Evolutionary conservation across 2,329 filamentous ascomycete species (phyloP).

Genomic region (Sclerotinia minor): DNA sequence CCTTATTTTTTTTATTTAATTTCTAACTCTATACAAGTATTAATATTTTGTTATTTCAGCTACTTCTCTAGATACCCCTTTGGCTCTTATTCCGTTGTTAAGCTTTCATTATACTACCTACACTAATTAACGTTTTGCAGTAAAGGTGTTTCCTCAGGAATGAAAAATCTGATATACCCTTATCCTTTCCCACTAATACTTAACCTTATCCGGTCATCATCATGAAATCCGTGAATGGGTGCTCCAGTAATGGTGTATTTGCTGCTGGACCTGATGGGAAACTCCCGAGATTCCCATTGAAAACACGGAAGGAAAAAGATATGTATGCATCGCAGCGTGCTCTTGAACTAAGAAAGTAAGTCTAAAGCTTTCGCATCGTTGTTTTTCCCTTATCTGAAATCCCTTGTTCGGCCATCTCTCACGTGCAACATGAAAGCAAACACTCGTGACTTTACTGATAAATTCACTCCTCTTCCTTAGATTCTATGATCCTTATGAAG

Average conservation of each 20-base stretch:
- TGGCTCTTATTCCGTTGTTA: neutral
- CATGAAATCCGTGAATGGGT: conserved; percentile 12
- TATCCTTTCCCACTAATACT: neutral
- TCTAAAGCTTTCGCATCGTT: neutral
- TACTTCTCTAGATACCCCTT: neutral
- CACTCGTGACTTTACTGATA: neutral
- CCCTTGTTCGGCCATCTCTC: neutral
- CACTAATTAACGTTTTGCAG: neutral
- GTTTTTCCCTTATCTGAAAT: neutral
- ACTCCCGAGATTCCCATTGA: conserved; percentile 1
- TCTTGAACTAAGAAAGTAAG: conserved; percentile 40
- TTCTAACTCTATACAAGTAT: too few relatives aligned
- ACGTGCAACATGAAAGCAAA: neutral
- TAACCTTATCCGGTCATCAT: conserved; percentile 4
- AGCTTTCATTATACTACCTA: neutral
- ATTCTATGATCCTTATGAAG: conserved; percentile 36
- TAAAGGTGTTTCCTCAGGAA: conserved; percentile 4
- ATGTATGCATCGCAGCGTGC: conserved; percentile 27
- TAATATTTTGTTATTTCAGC: neutral
- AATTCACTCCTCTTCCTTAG: conserved; percentile 22
- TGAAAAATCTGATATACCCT: neutral
- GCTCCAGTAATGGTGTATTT: neutral
- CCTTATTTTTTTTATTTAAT: neutral
- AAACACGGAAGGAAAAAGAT: conserved; percentile 32
- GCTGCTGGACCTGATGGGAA: neutral